Evolutionary conservation across 768 basidiomycete species (phyloP), one percentile per base, ranked within the genome.

Genomic region (Trametes coccinea): DNA sequence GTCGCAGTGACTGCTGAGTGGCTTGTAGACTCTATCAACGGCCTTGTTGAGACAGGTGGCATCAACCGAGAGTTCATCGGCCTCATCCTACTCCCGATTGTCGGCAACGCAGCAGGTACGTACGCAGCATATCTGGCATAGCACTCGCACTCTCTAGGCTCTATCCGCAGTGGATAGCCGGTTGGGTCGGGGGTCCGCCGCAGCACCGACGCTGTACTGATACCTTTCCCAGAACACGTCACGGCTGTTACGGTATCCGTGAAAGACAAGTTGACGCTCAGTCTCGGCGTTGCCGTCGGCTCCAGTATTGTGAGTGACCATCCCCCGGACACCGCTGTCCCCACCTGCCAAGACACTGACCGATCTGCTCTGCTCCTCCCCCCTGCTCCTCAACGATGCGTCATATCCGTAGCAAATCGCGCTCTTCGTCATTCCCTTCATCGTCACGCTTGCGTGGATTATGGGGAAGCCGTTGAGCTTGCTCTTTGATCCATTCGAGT

Each of bases 171-270:
- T 43, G 33, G 22, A 22, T 22, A 22, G 55, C 34, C 34, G 34
- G 34, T 6, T 37, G 34, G 49, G 39, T 45, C 22, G 17, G 16
- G 43, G 29, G 22, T 7, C 14, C 30, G 16, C 27, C n/a, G 53
- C 40, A 9, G 22, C 30, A 49, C 48, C 48, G 30, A 49, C 11
- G 6, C 56, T 33, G 17, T 55, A 27, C 46, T 56, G 33, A 56
- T 17, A 37, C 64, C 60, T 50, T 61, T 68, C 37, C 63, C 70
- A 77, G 95, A 97, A 70, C 94, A 95, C 70, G 88, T 88, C 41
- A 97, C 93, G 2, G 94, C 95, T 13, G 92, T 97, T 30, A 89
- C 89, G 0, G 94, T 95, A 6, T 92, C 94, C 0, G 89, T 93
- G 60, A 95, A 95, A 74, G 85, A 89, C 73, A 93, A 95, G 72